A percentile compares a stretch with the other conserved stretches of the same genome.
Conservation (phyloP, 345 rosid species). For the Geranium brycei region DNA sequence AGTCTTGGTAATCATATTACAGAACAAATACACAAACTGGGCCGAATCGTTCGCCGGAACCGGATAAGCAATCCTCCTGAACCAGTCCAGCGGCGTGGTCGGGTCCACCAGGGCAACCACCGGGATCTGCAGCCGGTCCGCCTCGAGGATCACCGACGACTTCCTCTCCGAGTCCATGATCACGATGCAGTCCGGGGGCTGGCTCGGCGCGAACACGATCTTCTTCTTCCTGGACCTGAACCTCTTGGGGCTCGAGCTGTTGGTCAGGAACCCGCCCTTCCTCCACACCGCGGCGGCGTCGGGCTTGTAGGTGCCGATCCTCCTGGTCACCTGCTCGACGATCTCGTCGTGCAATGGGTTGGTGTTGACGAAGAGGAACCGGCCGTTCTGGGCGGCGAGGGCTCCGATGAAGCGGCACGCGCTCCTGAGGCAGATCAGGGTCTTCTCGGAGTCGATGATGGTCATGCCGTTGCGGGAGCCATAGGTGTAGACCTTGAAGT, state of each 20-base stretch:
- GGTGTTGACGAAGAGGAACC: conserved; percentile 77
- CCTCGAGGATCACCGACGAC: conserved; percentile 72
- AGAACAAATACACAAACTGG: conserved; percentile 84
- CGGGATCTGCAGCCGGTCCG: conserved; percentile 68
- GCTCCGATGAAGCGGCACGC: conserved; percentile 66
- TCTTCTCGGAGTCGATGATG: conserved; percentile 73
- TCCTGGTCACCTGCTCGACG: conserved; percentile 59
- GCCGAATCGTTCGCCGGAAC: conserved; percentile 88
- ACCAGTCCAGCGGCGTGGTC: conserved; percentile 65
- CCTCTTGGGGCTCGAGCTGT: conserved; percentile 84
- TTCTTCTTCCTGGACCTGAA: conserved; percentile 78
- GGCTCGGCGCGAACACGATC: conserved; percentile 69
- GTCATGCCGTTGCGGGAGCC: conserved; percentile 58
- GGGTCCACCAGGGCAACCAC: conserved; percentile 84
- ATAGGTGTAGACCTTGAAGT: conserved; percentile 67
- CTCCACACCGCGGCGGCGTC: conserved; percentile 50
- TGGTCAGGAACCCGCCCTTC: conserved; percentile 77
- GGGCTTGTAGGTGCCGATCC: conserved; percentile 56
- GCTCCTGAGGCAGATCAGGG: conserved; percentile 79
- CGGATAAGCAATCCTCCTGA: conserved; percentile 67
- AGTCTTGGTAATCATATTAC: conserved; percentile 86
- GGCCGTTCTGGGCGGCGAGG: conserved; percentile 44
- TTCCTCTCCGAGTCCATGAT: conserved; percentile 79
- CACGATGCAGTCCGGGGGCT: conserved; percentile 81
- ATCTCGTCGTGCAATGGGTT: conserved; percentile 84